A percentile compares a stretch with the other conserved stretches of the same genome.
phyloP scores from a whole-genome alignment of 441 rosid species.

The Euphorbia corollata region DNA sequence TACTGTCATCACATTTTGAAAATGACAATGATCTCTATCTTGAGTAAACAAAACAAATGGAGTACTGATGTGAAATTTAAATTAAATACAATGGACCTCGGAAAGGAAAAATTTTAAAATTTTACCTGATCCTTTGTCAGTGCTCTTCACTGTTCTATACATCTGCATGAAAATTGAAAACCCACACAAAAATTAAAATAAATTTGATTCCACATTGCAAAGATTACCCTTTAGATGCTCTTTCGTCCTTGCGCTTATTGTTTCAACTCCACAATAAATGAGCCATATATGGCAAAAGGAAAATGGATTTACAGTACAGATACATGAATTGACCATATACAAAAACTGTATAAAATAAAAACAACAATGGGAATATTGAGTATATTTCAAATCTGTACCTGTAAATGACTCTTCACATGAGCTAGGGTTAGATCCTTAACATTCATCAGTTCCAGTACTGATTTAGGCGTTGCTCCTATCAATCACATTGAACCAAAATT shows the following conservation, averaged over 20 bases:
- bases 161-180: conserved; percentile 60
- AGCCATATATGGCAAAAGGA: conserved; percentile 22
- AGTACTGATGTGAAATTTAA: conserved; percentile 1
- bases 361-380: conserved; percentile 19
- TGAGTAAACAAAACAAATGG: conserved; percentile 23
- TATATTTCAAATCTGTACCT: conserved; percentile 41
- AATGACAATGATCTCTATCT: conserved; percentile 3
- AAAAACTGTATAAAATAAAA: conserved; percentile 13
- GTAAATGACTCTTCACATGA: conserved; percentile 98
- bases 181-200: conserved; percentile 6
- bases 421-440: conserved; percentile 98
- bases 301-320: conserved; percentile 8
- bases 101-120: conserved; percentile 11
- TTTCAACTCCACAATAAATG: conserved; percentile 25
- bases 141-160: conserved; percentile 98
- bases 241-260: conserved; percentile 44
- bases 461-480: conserved; percentile 97
- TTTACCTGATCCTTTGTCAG: conserved; percentile 81
- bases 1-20: conserved; percentile 8
- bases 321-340: conserved; percentile 22
- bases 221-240: conserved; percentile 41
- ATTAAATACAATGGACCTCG: neutral
- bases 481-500: neutral
- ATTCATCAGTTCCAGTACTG: conserved; percentile 95
- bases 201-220: too few relatives aligned